Base-by-base conservation (phyloP, 2,329 filamentous ascomycete species). In the Grosmannia penicillata region DNA sequence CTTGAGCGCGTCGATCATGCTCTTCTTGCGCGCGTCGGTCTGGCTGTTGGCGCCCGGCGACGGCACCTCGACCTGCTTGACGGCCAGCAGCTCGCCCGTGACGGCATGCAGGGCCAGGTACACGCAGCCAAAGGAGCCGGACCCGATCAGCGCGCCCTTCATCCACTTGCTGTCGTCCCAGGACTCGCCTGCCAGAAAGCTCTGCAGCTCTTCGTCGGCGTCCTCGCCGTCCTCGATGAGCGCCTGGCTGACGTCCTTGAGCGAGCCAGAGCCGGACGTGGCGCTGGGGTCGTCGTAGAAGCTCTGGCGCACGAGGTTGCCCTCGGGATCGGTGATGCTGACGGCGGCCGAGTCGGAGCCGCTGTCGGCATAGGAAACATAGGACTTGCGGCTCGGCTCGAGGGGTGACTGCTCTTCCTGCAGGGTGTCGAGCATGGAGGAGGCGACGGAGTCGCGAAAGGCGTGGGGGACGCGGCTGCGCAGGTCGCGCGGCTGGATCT, bases 111-210 rank as follows among this genome's bases (percentile, higher is more conserved):
- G 70, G 21, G 91, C 91, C 35, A 98, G 71, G 60, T 93, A 98
- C 38, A 98, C 91, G 49, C 80, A 87, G 51, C 91, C 91, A 53
- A 98, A 98, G 5, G 87, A 95, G 45, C 91, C 91, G 59, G 95
- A 86, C 24, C 91, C 91, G 48, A 98, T 98, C 45, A 96, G 68
- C 24, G 89, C 87, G 53, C 91, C 91, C 65, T 96, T 95, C 86
- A 98, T 96, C 83, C 93, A 98, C 58, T 94, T 93, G 63, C 89
- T 82, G 45, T 94, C 87, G 47, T 93, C 87, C 77, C 91, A 96
- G 8, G 85, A 93, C 54, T 95, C 85, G 46, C 85, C 84, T 25
- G 85, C 78, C 29, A 96, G 68, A 66, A 95, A 95, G 53, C 87
- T 87, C 49, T 81, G 76, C 18, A 96, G 68, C 50, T 91, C 87